Conservation (phyloP, 2,329 filamentous ascomycete species). For the Fusarium protoensiforme region DNA sequence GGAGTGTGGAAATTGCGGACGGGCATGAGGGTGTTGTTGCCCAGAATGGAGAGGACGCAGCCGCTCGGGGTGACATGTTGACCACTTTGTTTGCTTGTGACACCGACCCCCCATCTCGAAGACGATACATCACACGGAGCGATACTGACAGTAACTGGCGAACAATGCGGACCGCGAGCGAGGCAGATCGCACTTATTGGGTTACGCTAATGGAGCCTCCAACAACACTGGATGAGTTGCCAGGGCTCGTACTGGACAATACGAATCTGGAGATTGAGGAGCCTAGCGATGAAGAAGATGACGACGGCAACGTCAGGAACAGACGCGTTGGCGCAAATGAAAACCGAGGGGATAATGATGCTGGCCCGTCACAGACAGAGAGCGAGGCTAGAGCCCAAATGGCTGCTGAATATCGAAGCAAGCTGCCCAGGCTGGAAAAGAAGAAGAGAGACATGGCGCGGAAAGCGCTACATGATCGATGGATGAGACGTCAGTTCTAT, state of each 20-base stretch:
- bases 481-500: constrained; percentile 83
- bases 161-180: constrained; percentile 46
- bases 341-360: constrained; percentile 37
- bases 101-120: constrained; percentile 43
- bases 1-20: constrained; percentile 72
- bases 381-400: constrained; percentile 54
- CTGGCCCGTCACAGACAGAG: constrained; percentile 50
- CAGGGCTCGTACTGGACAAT: constrained; percentile 51
- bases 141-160: constrained; percentile 51
- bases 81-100: constrained; percentile 60
- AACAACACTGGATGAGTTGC: constrained; percentile 55
- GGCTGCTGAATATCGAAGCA: constrained; percentile 49
- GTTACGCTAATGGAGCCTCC: constrained; percentile 59
- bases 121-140: constrained; percentile 43
- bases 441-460: constrained; percentile 58
- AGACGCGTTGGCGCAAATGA: constrained; percentile 39
- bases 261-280: constrained; percentile 43
- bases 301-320: constrained; percentile 9
- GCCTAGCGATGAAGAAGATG: constrained; percentile 44
- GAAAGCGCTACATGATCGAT: constrained; percentile 73
- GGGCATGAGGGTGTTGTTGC: constrained; percentile 67
- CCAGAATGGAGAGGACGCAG: constrained; percentile 69
- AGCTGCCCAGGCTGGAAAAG: constrained; percentile 53
- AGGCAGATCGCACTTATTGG: constrained; percentile 54
- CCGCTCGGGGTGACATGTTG: constrained; percentile 70